Conservation (phyloP, 805 yeast species). For the Ogataea nakhonphanomensis region DNA sequence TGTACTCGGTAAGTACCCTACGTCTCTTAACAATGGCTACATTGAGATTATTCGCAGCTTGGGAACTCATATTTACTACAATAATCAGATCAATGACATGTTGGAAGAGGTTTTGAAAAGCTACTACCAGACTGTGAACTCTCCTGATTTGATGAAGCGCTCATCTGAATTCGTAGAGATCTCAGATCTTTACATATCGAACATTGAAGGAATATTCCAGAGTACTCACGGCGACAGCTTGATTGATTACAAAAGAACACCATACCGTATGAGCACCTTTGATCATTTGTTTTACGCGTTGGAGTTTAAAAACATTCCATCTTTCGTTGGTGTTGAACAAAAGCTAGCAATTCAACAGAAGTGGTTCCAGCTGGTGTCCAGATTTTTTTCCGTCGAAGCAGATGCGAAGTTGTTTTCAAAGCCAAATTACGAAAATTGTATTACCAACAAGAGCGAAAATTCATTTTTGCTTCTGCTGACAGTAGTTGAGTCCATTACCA, state of each 20-base stretch:
- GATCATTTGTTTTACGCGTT: slow-evolving; percentile 33
- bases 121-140: slow-evolving; percentile 32
- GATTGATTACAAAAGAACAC: slow-evolving; percentile 36
- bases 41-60: slow-evolving; percentile 63
- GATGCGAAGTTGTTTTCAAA: slow-evolving; percentile 15
- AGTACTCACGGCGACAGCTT: slow-evolving; percentile 30
- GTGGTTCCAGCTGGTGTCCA: slow-evolving; percentile 38
- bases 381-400: slow-evolving; percentile 26
- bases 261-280: slow-evolving; percentile 43
- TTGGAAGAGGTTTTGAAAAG: slow-evolving; percentile 59
- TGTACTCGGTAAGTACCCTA: slow-evolving; percentile 23
- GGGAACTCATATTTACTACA: slow-evolving; percentile 76
- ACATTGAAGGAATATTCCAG: slow-evolving; percentile 27
- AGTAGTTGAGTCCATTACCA: slow-evolving; percentile 33
- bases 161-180: slow-evolving; percentile 16
- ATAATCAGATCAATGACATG: slow-evolving; percentile 83
- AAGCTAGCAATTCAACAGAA: slow-evolving; percentile 35
- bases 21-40: slow-evolving; percentile 41
- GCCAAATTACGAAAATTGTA: slow-evolving; percentile 44
- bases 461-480: slow-evolving; percentile 39
- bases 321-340: slow-evolving; percentile 24
- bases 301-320: slow-evolving; percentile 18
- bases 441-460: slow-evolving; percentile 38
- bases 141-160: slow-evolving; percentile 7
- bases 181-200: slow-evolving; percentile 22